Evolutionary conservation across 23 red algal species (phyloP), one percentile per base, ranked within the genome.

Genomic region (Gracilaria gracilis): DNA sequence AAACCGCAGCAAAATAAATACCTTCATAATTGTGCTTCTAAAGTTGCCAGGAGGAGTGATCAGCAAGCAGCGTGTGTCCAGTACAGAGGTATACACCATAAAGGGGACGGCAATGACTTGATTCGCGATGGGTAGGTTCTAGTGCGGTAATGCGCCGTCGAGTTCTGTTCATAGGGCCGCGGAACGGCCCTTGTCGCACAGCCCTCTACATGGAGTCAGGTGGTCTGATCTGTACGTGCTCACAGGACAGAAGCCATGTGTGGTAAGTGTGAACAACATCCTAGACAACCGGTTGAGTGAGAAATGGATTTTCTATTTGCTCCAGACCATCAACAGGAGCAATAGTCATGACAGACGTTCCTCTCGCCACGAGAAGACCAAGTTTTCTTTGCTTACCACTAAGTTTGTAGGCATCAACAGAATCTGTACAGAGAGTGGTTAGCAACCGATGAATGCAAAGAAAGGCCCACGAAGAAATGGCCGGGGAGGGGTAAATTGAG

Each of bases 341-440:
- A 32, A 98, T 93, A 31, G 87, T 98, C 86, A 98, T 95, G 3
- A 98, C 88, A 15, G 87, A 98, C 29, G 96, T 98, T 47, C 96
- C 96, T 54, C 96, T 77, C 19, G 89, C 89, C 21, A 98, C 92
- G 23, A 98, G 72, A 44, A 98, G 92, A 47, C 96, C 96, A 28
- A 98, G 86, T n/a, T 87, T 79, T 39, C 96, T 34, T 29, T 95
- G 79, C 35, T 80, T 87, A 28, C 77, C 96, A 20, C 67, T 86
- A 27, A 82, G 88, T 36, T 57, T 74, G 66, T 95, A 98, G 23
- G 92, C 53, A 67, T 98, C 96, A 29, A 81, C 50, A 38, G 91
- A 78, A 50, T 98, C 96, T 98, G 42, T 5, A 3, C 69, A 74
- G 8, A 40, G 27, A 0, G 1, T 21, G 57, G 88, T 57, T 7